Evolutionary conservation across 2,329 filamentous ascomycete genomes (phyloP).

Genomic region (Knoxdaviesia proteae): DNA sequence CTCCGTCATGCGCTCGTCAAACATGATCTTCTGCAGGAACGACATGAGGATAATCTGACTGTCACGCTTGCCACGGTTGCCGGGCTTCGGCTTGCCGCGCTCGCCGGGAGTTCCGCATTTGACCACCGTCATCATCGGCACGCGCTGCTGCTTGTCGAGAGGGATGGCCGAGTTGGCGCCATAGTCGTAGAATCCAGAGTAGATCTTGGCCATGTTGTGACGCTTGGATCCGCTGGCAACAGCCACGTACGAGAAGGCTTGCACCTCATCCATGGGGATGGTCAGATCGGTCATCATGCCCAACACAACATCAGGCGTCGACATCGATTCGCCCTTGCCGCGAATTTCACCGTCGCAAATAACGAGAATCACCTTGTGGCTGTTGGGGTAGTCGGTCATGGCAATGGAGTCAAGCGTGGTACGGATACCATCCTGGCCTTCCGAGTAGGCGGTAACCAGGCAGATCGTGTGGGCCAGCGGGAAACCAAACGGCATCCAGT

Average conservation of each 20-base stretch:
- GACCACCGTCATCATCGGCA: constrained; percentile 92
- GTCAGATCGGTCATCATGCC: constrained; percentile 90
- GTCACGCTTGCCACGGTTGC: constrained; percentile 95
- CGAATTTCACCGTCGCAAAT: constrained; percentile 97
- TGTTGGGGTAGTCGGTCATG: constrained; percentile 96
- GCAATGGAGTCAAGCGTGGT: constrained; percentile 92
- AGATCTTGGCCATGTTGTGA: constrained; percentile 99
- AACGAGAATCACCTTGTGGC: constrained; percentile 89
- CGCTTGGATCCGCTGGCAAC: constrained; percentile 89
- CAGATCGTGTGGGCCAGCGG: constrained; percentile 87
- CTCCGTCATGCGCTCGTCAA: constrained; percentile 98
- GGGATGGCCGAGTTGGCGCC: constrained; percentile 63
- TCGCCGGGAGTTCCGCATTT: constrained; percentile 92
- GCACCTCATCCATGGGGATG: constrained; percentile 58
- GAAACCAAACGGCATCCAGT: constrained; percentile 95
- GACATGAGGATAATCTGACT: constrained; percentile 99
- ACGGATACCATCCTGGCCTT: constrained; percentile 78
- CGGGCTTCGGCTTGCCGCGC: constrained; percentile 61
- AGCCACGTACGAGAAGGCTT: constrained; percentile 86
- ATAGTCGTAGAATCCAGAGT: constrained; percentile 96
- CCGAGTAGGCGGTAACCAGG: constrained; percentile 89
- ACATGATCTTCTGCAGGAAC: constrained; percentile 99
- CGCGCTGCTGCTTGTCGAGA: constrained; percentile 74
- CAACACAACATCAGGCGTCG: constrained; percentile 77
- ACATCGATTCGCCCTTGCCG: constrained; percentile 67